phyloP scores from a whole-genome alignment of 345 rosid species.

The Barbarea vulgaris region DNA sequence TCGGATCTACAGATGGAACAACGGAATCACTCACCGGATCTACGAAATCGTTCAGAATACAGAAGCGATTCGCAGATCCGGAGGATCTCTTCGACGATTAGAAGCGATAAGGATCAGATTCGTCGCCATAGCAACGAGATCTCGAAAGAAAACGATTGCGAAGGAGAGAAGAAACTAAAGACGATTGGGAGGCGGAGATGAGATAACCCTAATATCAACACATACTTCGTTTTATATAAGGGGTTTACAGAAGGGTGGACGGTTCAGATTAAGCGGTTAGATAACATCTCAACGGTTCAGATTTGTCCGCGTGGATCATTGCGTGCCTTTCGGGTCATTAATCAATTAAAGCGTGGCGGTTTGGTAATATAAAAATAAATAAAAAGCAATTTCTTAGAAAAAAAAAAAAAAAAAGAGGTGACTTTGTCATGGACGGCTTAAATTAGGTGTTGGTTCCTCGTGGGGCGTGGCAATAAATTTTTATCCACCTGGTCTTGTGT shows the following conservation, averaged over 20 bases:
- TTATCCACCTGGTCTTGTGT: too few species aligned
- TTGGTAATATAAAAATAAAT: not conserved
- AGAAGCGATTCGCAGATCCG: slow-evolving; percentile 27
- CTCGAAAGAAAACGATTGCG: not conserved
- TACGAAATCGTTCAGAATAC: not conserved
- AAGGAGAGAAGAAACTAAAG: not conserved
- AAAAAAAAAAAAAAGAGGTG: not conserved
- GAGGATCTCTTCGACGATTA: not conserved
- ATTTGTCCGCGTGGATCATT: slow-evolving; percentile 31
- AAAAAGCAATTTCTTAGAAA: not conserved
- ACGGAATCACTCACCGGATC: not conserved
- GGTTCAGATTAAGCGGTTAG: slow-evolving; percentile 33
- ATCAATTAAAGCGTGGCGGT: slow-evolving; percentile 25
- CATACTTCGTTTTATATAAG: not conserved
- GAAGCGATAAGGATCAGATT: too few species aligned
- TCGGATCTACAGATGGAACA: not conserved
- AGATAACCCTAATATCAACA: not conserved
- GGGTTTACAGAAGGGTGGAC: slow-evolving; percentile 28
- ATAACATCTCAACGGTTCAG: slow-evolving; percentile 28
- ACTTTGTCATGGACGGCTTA: slow-evolving; percentile 8
- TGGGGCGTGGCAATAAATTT: not conserved
- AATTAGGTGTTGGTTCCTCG: not conserved
- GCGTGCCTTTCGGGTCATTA: slow-evolving; percentile 28
- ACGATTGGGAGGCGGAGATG: not conserved
- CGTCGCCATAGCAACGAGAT: slow-evolving; percentile 29